Conservation (phyloP, 1,139 yeast species). For the Cylindricascospora bacillispora region DNA sequence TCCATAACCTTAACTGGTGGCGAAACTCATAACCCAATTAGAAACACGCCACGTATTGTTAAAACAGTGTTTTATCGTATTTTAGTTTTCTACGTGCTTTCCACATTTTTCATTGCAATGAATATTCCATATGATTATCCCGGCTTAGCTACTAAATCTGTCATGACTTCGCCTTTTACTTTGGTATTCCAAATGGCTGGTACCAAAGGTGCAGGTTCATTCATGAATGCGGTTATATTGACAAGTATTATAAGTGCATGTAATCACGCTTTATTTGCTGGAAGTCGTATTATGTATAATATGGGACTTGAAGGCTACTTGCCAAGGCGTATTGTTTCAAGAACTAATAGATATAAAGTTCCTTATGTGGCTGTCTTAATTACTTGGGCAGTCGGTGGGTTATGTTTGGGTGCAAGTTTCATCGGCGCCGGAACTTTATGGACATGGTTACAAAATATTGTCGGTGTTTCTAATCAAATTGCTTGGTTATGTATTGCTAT, state of each 20-base stretch:
- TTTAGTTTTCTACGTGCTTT: conserved; percentile 33
- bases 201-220: conserved; percentile 32
- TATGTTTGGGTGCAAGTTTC: conserved; percentile 28
- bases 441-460: conserved; percentile 29
- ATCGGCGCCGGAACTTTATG: conserved; percentile 28
- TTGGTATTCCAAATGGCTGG: conserved; percentile 45
- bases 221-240: conserved; percentile 39
- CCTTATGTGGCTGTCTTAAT: conserved; percentile 33
- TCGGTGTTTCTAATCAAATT: conserved; percentile 30
- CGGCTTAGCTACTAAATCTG: conserved; percentile 29
- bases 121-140: conserved; percentile 36
- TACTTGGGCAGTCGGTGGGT: conserved; percentile 28
- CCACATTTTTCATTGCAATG: conserved; percentile 36
- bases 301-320: conserved; percentile 39
- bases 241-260: conserved; percentile 41
- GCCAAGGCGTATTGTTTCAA: conserved; percentile 32
- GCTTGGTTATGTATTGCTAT: conserved; percentile 31
- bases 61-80: conserved; percentile 46
- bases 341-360: conserved; percentile 33
- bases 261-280: conserved; percentile 40
- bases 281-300: conserved; percentile 36
- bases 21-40: conserved; percentile 46
- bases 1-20: conserved; percentile 55
- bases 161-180: conserved; percentile 53
- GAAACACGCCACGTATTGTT: conserved; percentile 45